A percentile compares a stretch with the other conserved stretches of the same genome.
Evolutionary conservation across 2,329 filamentous ascomycete genomes (phyloP).

Genomic region (Neopestalotiopsis sp.): DNA sequence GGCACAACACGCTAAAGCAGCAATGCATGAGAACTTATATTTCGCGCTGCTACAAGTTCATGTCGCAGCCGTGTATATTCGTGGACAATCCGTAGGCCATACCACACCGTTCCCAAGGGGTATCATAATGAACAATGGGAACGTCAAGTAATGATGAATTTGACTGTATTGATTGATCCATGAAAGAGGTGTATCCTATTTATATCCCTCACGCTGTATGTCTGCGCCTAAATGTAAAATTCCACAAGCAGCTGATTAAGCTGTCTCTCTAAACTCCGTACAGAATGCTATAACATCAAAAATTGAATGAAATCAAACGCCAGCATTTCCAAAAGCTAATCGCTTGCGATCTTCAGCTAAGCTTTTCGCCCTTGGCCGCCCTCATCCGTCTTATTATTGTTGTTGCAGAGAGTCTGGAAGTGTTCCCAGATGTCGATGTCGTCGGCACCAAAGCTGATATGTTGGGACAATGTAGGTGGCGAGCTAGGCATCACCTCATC

Average conservation of each 20-base stretch:
- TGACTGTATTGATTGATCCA: neutral
- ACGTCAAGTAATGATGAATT: neutral
- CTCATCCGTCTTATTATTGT: neutral
- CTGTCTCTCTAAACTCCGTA: conserved; percentile 4
- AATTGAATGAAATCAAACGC: neutral
- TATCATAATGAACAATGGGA: neutral
- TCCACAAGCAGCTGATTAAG: neutral
- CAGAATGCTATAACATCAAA: neutral
- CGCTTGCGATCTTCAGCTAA: neutral
- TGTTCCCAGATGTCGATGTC: conserved; percentile 20
- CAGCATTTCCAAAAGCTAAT: neutral
- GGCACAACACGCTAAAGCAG: too few species aligned
- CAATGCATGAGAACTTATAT: too few species aligned
- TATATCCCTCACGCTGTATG: neutral
- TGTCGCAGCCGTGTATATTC: too few species aligned
- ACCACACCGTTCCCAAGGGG: too few species aligned
- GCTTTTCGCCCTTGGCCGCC: neutral
- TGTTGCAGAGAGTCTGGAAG: conserved; percentile 6
- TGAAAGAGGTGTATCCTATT: neutral
- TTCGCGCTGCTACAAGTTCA: too few species aligned
- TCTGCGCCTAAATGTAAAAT: neutral
- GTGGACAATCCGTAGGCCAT: too few species aligned
- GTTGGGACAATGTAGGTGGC: conserved; percentile 43
- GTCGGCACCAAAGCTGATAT: conserved; percentile 24
- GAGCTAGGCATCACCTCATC: conserved; percentile 56